These are phyloP conservation scores for Nyssa sinensis DNA, from an alignment of 148 eudicot genomes.

Conservation along the genomic window DNA sequence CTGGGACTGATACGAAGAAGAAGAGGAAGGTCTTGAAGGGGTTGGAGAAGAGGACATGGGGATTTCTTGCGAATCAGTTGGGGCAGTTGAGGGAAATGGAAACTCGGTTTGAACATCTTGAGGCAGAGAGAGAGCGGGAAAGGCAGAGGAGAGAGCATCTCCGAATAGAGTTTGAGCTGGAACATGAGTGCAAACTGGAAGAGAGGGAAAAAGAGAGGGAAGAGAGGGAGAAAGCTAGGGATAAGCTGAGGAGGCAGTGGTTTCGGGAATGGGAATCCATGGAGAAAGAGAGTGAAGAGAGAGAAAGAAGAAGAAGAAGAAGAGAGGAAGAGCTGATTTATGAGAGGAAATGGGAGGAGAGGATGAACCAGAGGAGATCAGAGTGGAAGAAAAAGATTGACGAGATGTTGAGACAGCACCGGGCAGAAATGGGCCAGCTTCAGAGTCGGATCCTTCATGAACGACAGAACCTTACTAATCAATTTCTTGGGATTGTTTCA, in stretches of 20 bases:
- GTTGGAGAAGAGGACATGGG: conserved; percentile 62
- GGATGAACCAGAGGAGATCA: conserved; percentile 57
- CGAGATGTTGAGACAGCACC: conserved; percentile 62
- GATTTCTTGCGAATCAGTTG: conserved; percentile 61
- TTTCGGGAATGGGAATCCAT: conserved; percentile 59
- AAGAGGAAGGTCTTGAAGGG: conserved; percentile 67
- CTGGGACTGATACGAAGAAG: conserved; percentile 58
- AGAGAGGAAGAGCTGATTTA: conserved; percentile 51
- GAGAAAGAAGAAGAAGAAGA: conserved; percentile 54
- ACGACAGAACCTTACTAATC: conserved; percentile 73
- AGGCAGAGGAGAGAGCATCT: conserved; percentile 57
- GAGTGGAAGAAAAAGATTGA: conserved; percentile 85
- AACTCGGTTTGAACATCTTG: conserved; percentile 59
- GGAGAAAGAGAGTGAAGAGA: conserved; percentile 59
- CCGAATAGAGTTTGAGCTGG: conserved; percentile 45
- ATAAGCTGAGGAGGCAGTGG: conserved; percentile 53
- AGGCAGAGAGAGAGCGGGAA: conserved; percentile 66
- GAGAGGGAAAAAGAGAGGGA: conserved; percentile 48
- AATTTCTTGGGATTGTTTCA: conserved; percentile 71
- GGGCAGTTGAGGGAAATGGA: conserved; percentile 69
- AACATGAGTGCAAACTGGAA: conserved; percentile 53
- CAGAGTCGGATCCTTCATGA: conserved; percentile 80
- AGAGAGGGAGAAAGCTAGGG: conserved; percentile 51
- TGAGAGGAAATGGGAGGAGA: conserved; percentile 78
- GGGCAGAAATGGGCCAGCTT: conserved; percentile 72